Evolutionary conservation across 1,139 yeast genomes (phyloP).

Genomic region (Taiozyma onychis): DNA sequence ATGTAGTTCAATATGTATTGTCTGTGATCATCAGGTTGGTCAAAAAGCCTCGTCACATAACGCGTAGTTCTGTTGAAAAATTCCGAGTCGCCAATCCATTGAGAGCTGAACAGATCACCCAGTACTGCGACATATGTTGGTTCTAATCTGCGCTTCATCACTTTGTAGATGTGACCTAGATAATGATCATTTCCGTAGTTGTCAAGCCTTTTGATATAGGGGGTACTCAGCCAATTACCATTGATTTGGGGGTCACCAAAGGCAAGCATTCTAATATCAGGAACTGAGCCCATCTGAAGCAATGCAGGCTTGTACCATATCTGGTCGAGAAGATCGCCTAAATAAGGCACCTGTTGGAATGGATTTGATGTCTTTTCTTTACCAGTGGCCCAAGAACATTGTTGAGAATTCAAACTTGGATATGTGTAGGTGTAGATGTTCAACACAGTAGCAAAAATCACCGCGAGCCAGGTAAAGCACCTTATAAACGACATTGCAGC

Average conservation of each 20-base stretch:
- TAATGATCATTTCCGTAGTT: conserved; percentile 85
- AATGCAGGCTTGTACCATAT: conserved; percentile 19
- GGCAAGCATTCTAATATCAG: conserved; percentile 62
- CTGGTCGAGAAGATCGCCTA: conserved; percentile 32
- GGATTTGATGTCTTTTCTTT: conserved; percentile 4
- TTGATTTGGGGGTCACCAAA: conserved; percentile 97
- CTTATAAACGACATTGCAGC: conserved; percentile 11
- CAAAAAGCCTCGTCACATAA: conserved; percentile 60
- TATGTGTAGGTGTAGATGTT: conserved; percentile 66
- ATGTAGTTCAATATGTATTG: conserved; percentile 42
- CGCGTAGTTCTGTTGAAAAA: conserved; percentile 73
- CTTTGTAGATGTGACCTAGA: conserved; percentile 72
- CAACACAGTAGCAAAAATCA: conserved; percentile 34
- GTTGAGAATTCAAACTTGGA: conserved; percentile 50
- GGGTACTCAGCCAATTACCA: conserved; percentile 71
- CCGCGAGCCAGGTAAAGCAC: conserved; percentile 8
- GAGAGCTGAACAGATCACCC: conserved; percentile 94
- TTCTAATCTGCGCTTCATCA: conserved; percentile 52
- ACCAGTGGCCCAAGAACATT: conserved; percentile 51
- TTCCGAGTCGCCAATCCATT: conserved; percentile 89
- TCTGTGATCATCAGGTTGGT: conserved; percentile 43
- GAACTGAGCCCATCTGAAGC: conserved; percentile 12
- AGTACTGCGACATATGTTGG: conserved; percentile 85
- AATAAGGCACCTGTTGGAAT: conserved; percentile 26
- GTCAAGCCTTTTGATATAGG: conserved; percentile 73